phyloP scores from a whole-genome alignment of 2,329 filamentous ascomycete species.

The Verticillium isaacii region DNA sequence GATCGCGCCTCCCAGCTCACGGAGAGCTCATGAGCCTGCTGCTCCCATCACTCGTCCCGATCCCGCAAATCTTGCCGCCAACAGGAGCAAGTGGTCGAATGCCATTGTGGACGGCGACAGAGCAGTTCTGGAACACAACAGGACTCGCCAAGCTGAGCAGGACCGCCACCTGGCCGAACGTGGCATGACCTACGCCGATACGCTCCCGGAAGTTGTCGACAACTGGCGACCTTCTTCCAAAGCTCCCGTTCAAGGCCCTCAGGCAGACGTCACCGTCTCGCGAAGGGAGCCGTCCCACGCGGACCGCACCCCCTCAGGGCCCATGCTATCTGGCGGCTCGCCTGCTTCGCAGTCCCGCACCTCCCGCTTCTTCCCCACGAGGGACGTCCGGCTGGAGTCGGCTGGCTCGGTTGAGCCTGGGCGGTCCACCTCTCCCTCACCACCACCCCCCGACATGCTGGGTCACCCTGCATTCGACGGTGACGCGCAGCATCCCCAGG shows the following conservation, averaged over 20 bases:
- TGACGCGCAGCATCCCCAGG: slow-evolving; percentile 59
- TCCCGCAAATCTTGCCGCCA: neutral
- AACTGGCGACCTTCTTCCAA: slow-evolving; percentile 40
- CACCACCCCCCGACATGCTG: slow-evolving; percentile 66
- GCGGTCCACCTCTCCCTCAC: slow-evolving; percentile 56
- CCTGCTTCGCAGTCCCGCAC: slow-evolving; percentile 40
- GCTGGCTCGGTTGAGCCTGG: slow-evolving; percentile 28
- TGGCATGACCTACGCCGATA: slow-evolving; percentile 37
- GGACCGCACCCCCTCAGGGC: slow-evolving; percentile 16
- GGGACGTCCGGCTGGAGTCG: slow-evolving; percentile 41
- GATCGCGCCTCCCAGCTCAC: slow-evolving; percentile 30
- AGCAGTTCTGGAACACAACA: slow-evolving; percentile 31
- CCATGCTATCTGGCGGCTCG: slow-evolving; percentile 8
- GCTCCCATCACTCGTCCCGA: neutral
- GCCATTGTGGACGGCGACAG: slow-evolving; percentile 43
- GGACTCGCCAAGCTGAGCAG: slow-evolving; percentile 33
- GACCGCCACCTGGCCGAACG: slow-evolving; percentile 40
- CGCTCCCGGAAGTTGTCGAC: slow-evolving; percentile 45
- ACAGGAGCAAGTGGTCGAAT: slow-evolving; percentile 33
- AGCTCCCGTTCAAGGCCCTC: neutral
- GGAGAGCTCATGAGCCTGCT: slow-evolving; percentile 10
- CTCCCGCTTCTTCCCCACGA: slow-evolving; percentile 60
- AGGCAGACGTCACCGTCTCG: slow-evolving; percentile 20
- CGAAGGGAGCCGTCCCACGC: slow-evolving; percentile 27
- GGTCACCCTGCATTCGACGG: slow-evolving; percentile 71